These are phyloP conservation scores for Triangularia verruculosa DNA, from an alignment of 2,329 filamentous ascomycete species.

Conservation along the genomic window DNA sequence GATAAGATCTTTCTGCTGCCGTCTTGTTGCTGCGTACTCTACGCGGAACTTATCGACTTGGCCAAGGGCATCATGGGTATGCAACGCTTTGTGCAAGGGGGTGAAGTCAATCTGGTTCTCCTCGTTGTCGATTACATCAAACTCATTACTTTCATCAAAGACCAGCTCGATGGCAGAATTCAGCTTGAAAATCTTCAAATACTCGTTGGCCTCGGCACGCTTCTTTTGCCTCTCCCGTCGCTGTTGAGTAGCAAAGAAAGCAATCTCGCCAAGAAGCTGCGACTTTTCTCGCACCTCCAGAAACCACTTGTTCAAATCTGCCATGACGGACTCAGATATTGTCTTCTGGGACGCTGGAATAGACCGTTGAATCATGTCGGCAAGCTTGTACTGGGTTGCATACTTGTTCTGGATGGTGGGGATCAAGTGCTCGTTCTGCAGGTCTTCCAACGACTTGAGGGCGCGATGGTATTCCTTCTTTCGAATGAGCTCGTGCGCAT, in stretches of 20 bases:
- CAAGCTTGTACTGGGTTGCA: slow-evolving; percentile 90
- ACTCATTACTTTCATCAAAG: slow-evolving; percentile 92
- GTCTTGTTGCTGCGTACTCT: slow-evolving; percentile 88
- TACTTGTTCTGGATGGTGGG: slow-evolving; percentile 74
- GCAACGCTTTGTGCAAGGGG: slow-evolving; percentile 88
- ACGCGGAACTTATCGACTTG: slow-evolving; percentile 86
- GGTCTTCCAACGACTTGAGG: slow-evolving; percentile 86
- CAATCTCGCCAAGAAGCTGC: slow-evolving; percentile 91
- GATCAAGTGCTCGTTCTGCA: slow-evolving; percentile 89
- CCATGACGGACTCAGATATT: slow-evolving; percentile 96
- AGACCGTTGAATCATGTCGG: slow-evolving; percentile 92
- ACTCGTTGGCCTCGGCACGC: slow-evolving; percentile 70
- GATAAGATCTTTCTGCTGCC: slow-evolving; percentile 87
- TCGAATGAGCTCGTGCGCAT: slow-evolving; percentile 85
- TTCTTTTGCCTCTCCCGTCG: slow-evolving; percentile 80
- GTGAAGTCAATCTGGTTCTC: slow-evolving; percentile 93
- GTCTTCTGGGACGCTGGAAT: slow-evolving; percentile 88
- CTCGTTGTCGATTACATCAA: slow-evolving; percentile 92
- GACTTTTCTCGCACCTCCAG: slow-evolving; percentile 94
- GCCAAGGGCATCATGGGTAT: slow-evolving; percentile 92
- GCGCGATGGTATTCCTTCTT: slow-evolving; percentile 97
- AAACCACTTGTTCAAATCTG: slow-evolving; percentile 93
- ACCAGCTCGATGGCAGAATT: slow-evolving; percentile 96
- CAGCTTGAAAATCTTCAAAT: slow-evolving; percentile 78
- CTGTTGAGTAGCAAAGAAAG: slow-evolving; percentile 93